phyloP scores from a whole-genome alignment of 176 grass and related monocot species.

The Triticum aestivum region IWGSC_CS_RefSeq_v2.1 NC_057808.1:341374661-341375160 shows the following conservation, averaged over 20 bases:
- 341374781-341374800: slow-evolving; percentile 52
- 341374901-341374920: slow-evolving; percentile 47
- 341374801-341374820: slow-evolving; percentile 88
- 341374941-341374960: slow-evolving; percentile 50
- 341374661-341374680: slow-evolving; percentile 85
- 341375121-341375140: not conserved
- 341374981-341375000: slow-evolving; percentile 74
- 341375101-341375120: slow-evolving; percentile 34
- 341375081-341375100: slow-evolving; percentile 64
- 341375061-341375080: slow-evolving; percentile 53
- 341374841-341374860: not conserved
- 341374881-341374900: slow-evolving; percentile 67
- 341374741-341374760: slow-evolving; percentile 89
- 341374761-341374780: slow-evolving; percentile 15
- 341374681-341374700: slow-evolving; percentile 96
- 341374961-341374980: slow-evolving; percentile 74
- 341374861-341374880: slow-evolving; percentile 46
- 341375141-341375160: not conserved
- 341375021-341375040: slow-evolving; percentile 60
- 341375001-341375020: slow-evolving; percentile 50
- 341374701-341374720: slow-evolving; percentile 81
- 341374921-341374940: slow-evolving; percentile 61
- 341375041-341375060: slow-evolving; percentile 68
- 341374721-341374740: slow-evolving; percentile 85
- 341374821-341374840: slow-evolving; percentile 63